phyloP scores from a whole-genome alignment of 2,329 filamentous ascomycete species.

The Cercospora nicotianae region DNA sequence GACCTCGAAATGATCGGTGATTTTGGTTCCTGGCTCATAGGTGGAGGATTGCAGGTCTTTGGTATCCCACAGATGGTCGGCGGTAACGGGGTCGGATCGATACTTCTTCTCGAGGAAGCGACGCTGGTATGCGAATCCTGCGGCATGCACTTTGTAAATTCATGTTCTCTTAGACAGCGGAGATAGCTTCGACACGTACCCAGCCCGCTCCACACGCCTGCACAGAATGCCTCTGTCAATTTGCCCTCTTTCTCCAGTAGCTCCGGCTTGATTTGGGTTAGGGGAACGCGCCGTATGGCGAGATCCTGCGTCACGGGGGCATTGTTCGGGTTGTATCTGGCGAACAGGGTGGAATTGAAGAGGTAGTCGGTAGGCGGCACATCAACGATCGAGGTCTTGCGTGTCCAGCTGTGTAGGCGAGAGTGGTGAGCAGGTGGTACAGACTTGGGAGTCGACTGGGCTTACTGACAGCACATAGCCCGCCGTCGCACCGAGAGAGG shows the following conservation, averaged over 20 bases:
- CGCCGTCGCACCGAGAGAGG: slow-evolving; percentile 49
- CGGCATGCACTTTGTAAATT: background rate
- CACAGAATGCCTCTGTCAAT: slow-evolving; percentile 65
- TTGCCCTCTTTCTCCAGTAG: slow-evolving; percentile 62
- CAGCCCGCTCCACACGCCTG: slow-evolving; percentile 65
- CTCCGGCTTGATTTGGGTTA: slow-evolving; percentile 64
- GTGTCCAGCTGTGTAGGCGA: slow-evolving; percentile 42
- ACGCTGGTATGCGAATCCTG: slow-evolving; percentile 61
- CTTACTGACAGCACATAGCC: slow-evolving; percentile 48
- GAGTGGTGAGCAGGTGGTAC: background rate
- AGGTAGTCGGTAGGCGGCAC: slow-evolving; percentile 63
- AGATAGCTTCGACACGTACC: slow-evolving; percentile 48
- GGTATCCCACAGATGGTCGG: slow-evolving; percentile 61
- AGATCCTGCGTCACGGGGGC: slow-evolving; percentile 67
- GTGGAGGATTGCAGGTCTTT: slow-evolving; percentile 55
- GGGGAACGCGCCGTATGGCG: slow-evolving; percentile 61
- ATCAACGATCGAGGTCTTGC: slow-evolving; percentile 58
- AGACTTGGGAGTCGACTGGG: background rate
- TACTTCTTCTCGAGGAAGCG: slow-evolving; percentile 61
- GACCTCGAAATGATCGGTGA: slow-evolving; percentile 73
- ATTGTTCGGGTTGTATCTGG: slow-evolving; percentile 60
- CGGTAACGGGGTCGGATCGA: slow-evolving; percentile 53
- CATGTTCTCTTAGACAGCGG: background rate
- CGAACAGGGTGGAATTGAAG: slow-evolving; percentile 59
- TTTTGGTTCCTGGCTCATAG: slow-evolving; percentile 63